phyloP scores from a whole-genome alignment of 768 basidiomycete genomes.

The Suillus tomentosus region DNA sequence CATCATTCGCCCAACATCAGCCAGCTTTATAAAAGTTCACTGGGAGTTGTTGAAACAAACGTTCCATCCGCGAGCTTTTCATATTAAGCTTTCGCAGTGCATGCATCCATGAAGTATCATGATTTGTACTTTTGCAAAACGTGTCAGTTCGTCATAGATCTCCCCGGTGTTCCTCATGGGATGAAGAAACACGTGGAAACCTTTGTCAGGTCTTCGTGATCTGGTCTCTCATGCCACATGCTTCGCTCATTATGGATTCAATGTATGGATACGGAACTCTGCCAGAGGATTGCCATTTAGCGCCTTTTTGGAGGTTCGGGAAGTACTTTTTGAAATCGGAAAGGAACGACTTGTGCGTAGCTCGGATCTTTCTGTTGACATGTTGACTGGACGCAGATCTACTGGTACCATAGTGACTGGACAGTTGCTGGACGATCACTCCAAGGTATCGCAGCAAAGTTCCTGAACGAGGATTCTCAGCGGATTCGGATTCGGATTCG shows the following conservation, averaged over 20 bases:
- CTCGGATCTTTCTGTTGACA: not conserved
- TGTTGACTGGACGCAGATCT: not conserved
- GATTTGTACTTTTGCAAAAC: not conserved
- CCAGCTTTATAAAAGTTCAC: constrained; percentile 13
- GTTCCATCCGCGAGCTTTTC: not conserved
- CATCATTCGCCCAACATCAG: constrained; percentile 8
- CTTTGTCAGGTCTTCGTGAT: not conserved
- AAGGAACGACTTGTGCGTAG: constrained; percentile 15
- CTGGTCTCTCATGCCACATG: not conserved
- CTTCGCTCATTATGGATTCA: not conserved
- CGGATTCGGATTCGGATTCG: not conserved
- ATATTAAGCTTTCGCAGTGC: not conserved
- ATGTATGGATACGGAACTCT: not conserved
- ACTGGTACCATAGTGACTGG: not conserved
- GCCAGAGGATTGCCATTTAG: not conserved
- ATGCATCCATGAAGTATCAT: not conserved
- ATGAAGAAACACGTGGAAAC: not conserved
- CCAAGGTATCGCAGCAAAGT: too few species aligned
- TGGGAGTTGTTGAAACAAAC: not conserved
- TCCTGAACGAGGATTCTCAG: too few species aligned
- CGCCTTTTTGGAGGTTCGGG: constrained; percentile 6
- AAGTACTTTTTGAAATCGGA: constrained; percentile 24
- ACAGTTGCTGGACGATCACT: not conserved
- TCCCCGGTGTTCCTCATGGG: not conserved
- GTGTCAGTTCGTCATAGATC: not conserved